Base-by-base conservation (phyloP, 1,284 basidiomycete genomes). In the Cutaneotrichosporon dermatis region DNA sequence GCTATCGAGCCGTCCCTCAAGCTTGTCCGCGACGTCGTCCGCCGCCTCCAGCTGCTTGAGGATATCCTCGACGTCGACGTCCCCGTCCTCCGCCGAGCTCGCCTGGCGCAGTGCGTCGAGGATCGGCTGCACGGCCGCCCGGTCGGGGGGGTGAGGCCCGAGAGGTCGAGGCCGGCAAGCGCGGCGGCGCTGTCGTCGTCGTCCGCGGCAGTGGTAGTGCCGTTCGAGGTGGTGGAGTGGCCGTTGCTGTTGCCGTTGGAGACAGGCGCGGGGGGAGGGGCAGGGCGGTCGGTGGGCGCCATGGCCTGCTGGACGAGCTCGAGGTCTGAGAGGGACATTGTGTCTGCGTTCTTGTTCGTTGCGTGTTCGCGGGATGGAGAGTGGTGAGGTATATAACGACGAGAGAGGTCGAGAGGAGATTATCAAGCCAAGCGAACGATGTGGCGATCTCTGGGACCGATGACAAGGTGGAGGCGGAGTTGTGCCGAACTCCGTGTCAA, bases 271-370 rank as follows among this genome's bases (percentile, higher is more conserved):
- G 9, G 8, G 39, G 39, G 8, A 40, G n/a, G 25, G n/a, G 36
- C 12, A 12, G 48, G 55, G 3, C 58, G 57, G 34, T 60, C 61
- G 33, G 64, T 67, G 15, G 65, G 48, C 11, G 70, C 66, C 68
- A 76, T 76, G 8, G 74, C 73, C 57, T 75, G 69, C 44, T 71
- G 68, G 10, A 78, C 72, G 50, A 76, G 70, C 11, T 77, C 74
- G 37, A 77, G 71, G 55, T 77, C 76, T 13, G 76, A 76, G 16
- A 75, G 60, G 16, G 65, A 64, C 71, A 73, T 72, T 15, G 5
- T 13, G 39, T 6, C 37, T 16, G 40, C 15, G 37, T 34, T 34
- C 8, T 34, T 2, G 46, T 34, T 35, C 25, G 36, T 5, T 4
- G 7, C 46, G 25, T 39, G 40, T 25, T 25, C 25, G 25, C 25